Evolutionary conservation across 371 early-diverging fungal species (phyloP), one percentile per base, ranked within the genome.

Genomic region (Actinomucor elegans): DNA sequence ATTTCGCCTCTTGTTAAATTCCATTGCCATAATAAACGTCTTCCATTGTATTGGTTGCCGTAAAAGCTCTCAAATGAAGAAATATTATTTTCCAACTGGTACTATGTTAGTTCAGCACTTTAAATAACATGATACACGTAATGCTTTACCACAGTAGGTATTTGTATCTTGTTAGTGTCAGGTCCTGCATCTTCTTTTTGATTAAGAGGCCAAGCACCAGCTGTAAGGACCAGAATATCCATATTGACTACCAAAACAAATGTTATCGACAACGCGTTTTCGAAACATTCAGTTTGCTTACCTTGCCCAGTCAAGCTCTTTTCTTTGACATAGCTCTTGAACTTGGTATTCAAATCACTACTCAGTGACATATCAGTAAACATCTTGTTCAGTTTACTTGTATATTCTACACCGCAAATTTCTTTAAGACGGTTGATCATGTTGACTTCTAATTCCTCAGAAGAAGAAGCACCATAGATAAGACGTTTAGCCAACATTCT

Each of bases 361-460:
- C 93, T 92, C 5, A 94, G 58, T 5, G 84, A 80, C 62, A 97
- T 90, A 57, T 97, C 97, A 4, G 86, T 86, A 61, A 96, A 95
- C 96, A 97, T 95, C 49, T 90, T 85, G 67, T 90, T 86, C 41
- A 97, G 75, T 67, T 93, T 94, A 55, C 80, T 80, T 1, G 94
- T 94, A 72, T 94, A 96, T 71, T 97, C 96, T 20, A 87, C 86
- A 21, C 96, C 96, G 62, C 94, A 93, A 11, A 92, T 91, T 50
- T 93, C 96, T 75, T 92, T 90, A 26, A 93, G 74, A 48, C 83
- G 82, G 7, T 88, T 83, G 17, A 94, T 91, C 91, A 93, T 93
- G 23, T 79, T 83, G 24, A 83, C 81, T 67, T 97, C 96, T 40
- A 87, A 73, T 56, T 97, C 94, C 52, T 91, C 89, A 7, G 88